These are phyloP conservation scores for Fusarium udum DNA, from an alignment of 2,329 filamentous ascomycete species.

Conservation along the genomic window DNA sequence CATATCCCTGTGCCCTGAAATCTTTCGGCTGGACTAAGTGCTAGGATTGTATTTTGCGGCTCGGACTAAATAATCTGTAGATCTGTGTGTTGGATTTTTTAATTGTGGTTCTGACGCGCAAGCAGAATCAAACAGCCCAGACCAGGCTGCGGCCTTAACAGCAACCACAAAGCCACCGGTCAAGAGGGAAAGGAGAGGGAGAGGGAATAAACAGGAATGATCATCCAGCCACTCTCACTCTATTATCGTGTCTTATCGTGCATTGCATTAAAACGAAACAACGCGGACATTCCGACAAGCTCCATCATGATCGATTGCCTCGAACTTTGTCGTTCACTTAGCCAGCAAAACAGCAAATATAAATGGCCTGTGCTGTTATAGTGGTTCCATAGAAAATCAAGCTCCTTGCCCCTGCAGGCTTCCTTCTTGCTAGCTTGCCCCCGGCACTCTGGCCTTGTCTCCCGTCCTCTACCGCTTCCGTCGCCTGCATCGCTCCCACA, in stretches of 20 bases:
- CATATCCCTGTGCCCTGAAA: conserved; percentile 6
- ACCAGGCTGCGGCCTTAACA: conserved; percentile 14
- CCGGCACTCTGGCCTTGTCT: background rate
- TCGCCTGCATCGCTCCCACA: background rate
- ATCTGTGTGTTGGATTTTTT: conserved; percentile 25
- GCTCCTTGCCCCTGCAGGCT: background rate
- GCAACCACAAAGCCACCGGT: background rate
- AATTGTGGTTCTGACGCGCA: conserved; percentile 31
- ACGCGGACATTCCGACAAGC: background rate
- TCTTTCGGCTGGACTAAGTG: background rate
- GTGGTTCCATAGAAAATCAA: conserved; percentile 5
- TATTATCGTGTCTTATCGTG: background rate
- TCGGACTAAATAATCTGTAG: conserved; percentile 28
- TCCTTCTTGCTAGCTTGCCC: background rate
- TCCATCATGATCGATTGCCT: conserved; percentile 3
- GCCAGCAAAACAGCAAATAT: background rate
- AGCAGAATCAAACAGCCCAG: conserved; percentile 27
- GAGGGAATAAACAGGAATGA: background rate
- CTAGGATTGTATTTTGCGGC: conserved; percentile 21
- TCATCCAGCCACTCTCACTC: background rate
- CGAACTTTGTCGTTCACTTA: background rate
- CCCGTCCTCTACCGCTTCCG: conserved; percentile 9
- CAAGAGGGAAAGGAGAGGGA: background rate
- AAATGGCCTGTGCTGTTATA: conserved; percentile 1
- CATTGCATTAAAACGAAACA: background rate